Evolutionary conservation across 2,329 filamentous ascomycete species (phyloP).

Genomic region (Hymenoscyphus repandus): DNA sequence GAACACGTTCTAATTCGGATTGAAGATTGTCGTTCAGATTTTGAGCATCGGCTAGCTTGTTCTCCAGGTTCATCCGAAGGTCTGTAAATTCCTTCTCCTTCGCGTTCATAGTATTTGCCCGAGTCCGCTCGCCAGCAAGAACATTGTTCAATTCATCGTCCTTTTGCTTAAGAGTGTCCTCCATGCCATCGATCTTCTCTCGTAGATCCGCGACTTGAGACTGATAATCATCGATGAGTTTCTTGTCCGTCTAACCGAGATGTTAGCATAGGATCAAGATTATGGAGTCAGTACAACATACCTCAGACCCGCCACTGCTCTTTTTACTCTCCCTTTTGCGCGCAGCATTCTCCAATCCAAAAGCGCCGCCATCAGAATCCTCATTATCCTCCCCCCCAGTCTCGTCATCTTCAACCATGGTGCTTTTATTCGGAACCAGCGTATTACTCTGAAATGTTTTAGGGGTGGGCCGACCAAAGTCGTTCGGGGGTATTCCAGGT

Average conservation of each 20-base stretch:
- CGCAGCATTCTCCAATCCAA: conserved; percentile 47
- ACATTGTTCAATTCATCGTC: conserved; percentile 62
- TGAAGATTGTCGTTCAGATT: conserved; percentile 74
- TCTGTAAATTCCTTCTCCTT: conserved; percentile 71
- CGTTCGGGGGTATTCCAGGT: conserved; percentile 53
- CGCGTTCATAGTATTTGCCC: conserved; percentile 44
- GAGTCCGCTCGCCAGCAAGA: conserved; percentile 53
- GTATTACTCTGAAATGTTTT: conserved; percentile 95
- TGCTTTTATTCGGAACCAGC: conserved; percentile 96
- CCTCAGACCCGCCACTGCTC: conserved; percentile 36
- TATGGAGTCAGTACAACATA: conserved; percentile 23
- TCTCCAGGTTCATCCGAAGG: conserved; percentile 62
- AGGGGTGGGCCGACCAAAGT: conserved; percentile 70
- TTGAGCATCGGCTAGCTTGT: conserved; percentile 68
- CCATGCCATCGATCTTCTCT: conserved; percentile 66
- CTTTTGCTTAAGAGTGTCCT: conserved; percentile 63
- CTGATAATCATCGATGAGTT: conserved; percentile 74
- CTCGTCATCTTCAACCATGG: conserved; percentile 93
- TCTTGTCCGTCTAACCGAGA: conserved; percentile 54
- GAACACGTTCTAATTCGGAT: conserved; percentile 70
- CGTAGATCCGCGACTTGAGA: conserved; percentile 69
- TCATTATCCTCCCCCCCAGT: conserved; percentile 65
- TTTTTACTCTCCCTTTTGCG: conserved; percentile 35
- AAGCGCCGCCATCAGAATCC: conserved; percentile 70
- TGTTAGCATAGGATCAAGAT: conserved; percentile 15